A percentile compares a stretch with the other conserved stretches of the same genome.
Conservation (phyloP, 495 filamentous ascomycete genomes). For the Hyaloscypha bicolor region DNA sequence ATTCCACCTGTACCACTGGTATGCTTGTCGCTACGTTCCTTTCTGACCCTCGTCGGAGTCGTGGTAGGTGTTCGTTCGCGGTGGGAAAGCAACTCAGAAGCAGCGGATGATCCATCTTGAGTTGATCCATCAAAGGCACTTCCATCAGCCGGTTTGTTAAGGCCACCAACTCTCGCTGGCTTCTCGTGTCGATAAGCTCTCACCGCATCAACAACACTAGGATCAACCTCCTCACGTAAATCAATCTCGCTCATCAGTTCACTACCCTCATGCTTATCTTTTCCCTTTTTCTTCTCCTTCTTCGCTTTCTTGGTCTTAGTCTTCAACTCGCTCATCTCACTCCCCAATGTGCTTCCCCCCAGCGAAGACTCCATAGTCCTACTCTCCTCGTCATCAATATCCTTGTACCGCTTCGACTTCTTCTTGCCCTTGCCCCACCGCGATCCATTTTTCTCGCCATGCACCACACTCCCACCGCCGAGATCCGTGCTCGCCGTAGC, state of each 20-base stretch:
- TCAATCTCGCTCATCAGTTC: slow-evolving; percentile 10
- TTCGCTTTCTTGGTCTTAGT: slow-evolving; percentile 35
- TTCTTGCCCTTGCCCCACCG: slow-evolving; percentile 42
- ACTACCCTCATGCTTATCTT: not conserved
- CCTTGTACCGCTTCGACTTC: slow-evolving; percentile 41
- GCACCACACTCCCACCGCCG: slow-evolving; percentile 57
- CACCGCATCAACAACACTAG: slow-evolving; percentile 55
- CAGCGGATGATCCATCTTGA: slow-evolving; percentile 38
- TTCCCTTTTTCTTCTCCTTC: slow-evolving; percentile 35
- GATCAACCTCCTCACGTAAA: slow-evolving; percentile 25
- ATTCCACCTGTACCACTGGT: slow-evolving; percentile 43
- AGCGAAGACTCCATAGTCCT: slow-evolving; percentile 26
- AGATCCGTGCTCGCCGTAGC: slow-evolving; percentile 81
- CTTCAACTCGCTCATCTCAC: slow-evolving; percentile 25
- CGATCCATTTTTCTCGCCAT: slow-evolving; percentile 27
- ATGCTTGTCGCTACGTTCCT: slow-evolving; percentile 28
- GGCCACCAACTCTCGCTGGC: slow-evolving; percentile 78
- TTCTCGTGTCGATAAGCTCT: slow-evolving; percentile 83
- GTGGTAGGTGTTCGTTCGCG: slow-evolving; percentile 54
- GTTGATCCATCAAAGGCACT: slow-evolving; percentile 67
- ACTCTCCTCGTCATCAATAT: slow-evolving; percentile 45
- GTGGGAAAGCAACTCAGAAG: slow-evolving; percentile 42
- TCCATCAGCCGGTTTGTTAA: slow-evolving; percentile 78
- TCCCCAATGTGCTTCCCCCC: slow-evolving; percentile 12
- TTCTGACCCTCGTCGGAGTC: slow-evolving; percentile 44